Evolutionary conservation across 2,329 filamentous ascomycete species (phyloP), one percentile per base, ranked within the genome.

Genomic region (Penicillium sp.): DNA sequence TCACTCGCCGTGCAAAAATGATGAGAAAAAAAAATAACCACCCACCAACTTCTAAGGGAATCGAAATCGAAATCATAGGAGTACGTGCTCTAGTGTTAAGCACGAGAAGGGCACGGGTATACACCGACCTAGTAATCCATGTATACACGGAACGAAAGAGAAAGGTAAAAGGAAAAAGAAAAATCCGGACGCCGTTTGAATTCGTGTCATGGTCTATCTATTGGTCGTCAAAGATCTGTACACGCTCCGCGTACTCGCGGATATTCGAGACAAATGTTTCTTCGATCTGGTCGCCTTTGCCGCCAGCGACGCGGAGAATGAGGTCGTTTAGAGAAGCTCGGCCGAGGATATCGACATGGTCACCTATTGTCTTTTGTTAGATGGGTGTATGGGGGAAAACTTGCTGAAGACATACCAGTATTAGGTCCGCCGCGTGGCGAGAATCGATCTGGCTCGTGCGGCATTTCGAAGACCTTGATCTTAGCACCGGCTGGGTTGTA

Each of bases 261-360:
- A 99, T 97, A 56, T 90, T 88, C 60, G 91, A 96, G 49, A 90
- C 82, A 19, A 96, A 85, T 43, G 83, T 86, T 57, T 95, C 86
- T 45, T 88, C 79, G 60, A 99, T 93, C 24, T 85, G 81, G 55
- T 92, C 83, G 4, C 94, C 94, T 63, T 85, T 87, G 0, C 94
- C 94, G 0, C 91, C 92, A 0, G 91, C 94, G 9, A 99, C 88
- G 48, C 87, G 83, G 55, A 99, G 75, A 44, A 99, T 88, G 46
- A 97, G 77, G 73, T 99, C 94, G 67, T 99, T 99, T 23, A 99
- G 80, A 28, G 86, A 91, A 62, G 92, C 87, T 26, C 94, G 81
- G 1, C 94, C 94, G 2, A 99, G 81, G 54, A 99, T 99, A 70
- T 99, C 94, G 47, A 99, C 94, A 69, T 99, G 94, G 69, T 99